Conservation (phyloP, 116 monocot genomes). For the Cymodocea nodosa region DNA sequence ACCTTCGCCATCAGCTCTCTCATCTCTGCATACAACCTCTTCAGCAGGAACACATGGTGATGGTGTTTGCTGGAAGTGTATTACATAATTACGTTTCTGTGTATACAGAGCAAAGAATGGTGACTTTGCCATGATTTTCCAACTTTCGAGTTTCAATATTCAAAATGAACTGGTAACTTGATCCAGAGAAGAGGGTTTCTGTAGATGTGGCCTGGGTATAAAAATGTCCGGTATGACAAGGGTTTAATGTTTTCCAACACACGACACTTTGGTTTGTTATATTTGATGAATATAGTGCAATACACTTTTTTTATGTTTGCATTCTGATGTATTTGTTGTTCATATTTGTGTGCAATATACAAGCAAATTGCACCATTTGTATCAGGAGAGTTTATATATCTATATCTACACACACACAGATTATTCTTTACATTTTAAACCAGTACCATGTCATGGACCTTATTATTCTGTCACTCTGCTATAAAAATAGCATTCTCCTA, state of each 20-base stretch:
- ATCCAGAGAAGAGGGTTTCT: not conserved
- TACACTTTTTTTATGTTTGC: not conserved
- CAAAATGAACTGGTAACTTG: not conserved
- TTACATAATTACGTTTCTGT: not conserved
- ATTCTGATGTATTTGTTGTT: not conserved
- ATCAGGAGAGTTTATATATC: no score
- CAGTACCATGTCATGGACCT: no score
- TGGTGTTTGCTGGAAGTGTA: not conserved
- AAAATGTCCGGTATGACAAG: not conserved
- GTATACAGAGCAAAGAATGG: no score
- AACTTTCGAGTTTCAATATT: not conserved
- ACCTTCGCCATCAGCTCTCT: slow-evolving; percentile 56
- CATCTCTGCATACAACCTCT: slow-evolving; percentile 52
- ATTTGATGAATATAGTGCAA: not conserved
- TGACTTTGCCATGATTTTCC: not conserved
- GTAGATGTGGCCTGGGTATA: not conserved
- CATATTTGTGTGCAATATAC: not conserved
- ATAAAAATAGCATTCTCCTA: no score
- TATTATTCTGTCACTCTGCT: no score
- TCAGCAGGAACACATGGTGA: slow-evolving; percentile 10
- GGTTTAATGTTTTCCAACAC: not conserved
- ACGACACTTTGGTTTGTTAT: not conserved
- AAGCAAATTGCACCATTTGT: not conserved
- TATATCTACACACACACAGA: no score
- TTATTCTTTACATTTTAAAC: no score